These are phyloP conservation scores for Chytridium lagenaria DNA, from an alignment of 371 early-diverging fungal genomes.

Conservation along the genomic window DNA sequence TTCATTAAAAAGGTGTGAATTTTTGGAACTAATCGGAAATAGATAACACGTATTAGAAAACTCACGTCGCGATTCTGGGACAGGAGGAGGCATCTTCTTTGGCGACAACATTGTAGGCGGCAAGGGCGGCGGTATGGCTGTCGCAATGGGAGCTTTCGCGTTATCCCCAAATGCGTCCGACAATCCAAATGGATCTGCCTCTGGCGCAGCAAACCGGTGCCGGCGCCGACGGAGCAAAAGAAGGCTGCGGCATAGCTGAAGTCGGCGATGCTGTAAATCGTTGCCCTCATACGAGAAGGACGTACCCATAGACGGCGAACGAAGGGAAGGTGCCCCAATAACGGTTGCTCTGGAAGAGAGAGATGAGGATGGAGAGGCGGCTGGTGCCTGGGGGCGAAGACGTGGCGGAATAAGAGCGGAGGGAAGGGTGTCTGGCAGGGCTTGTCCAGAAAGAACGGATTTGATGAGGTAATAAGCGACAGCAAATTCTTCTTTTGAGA, in stretches of 20 bases:
- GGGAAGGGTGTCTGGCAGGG: slow-evolving; percentile 45
- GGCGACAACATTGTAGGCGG: neutral
- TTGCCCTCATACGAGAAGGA: neutral
- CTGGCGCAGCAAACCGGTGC: no score
- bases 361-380: neutral
- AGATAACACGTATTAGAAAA: neutral
- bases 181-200: slow-evolving; percentile 4
- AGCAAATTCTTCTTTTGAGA: slow-evolving; percentile 54
- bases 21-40: neutral
- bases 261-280: neutral
- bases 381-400: slow-evolving; percentile 15
- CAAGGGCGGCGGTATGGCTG: neutral
- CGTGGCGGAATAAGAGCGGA: slow-evolving; percentile 51
- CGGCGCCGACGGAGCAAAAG: neutral
- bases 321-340: neutral
- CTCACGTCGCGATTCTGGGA: slow-evolving; percentile 11
- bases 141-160: neutral
- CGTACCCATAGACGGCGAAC: neutral
- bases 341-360: neutral
- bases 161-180: slow-evolving; percentile 14
- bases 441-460: slow-evolving; percentile 37
- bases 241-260: neutral
- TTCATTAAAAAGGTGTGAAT: neutral
- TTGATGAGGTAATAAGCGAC: slow-evolving; percentile 56
- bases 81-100: slow-evolving; percentile 1